phyloP scores from a whole-genome alignment of 305 asterid species.

The Plantago lanceolata region DNA sequence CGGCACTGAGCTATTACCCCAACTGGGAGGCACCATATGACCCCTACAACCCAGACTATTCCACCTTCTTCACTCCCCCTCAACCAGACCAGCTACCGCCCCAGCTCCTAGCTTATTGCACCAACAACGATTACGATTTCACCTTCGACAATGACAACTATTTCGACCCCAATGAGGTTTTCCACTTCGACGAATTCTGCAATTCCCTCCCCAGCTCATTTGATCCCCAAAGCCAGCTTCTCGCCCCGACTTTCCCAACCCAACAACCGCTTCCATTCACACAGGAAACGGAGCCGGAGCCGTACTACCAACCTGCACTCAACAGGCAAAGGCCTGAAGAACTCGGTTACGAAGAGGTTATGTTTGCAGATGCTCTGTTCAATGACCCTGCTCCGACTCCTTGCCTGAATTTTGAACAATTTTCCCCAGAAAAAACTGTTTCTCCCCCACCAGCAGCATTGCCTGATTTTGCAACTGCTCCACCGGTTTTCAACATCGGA shows the following conservation, averaged over 20 bases:
- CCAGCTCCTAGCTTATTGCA: slow-evolving; percentile 24
- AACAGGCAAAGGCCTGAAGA: slow-evolving; percentile 37
- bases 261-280: slow-evolving; percentile 15
- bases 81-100: slow-evolving; percentile 11
- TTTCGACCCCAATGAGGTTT: slow-evolving; percentile 25
- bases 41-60: neutral
- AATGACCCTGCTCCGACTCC: slow-evolving; percentile 6
- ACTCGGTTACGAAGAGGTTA: slow-evolving; percentile 18
- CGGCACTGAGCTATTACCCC: slow-evolving; percentile 43
- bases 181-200: slow-evolving; percentile 23
- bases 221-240: neutral
- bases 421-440: neutral
- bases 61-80: neutral
- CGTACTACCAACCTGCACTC: slow-evolving; percentile 4
- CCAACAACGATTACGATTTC: slow-evolving; percentile 3
- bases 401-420: neutral
- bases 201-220: slow-evolving; percentile 13
- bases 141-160: slow-evolving; percentile 9
- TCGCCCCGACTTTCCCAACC: neutral
- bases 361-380: slow-evolving; percentile 2
- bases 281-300: slow-evolving; percentile 27
- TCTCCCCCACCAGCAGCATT: neutral
- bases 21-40: slow-evolving; percentile 25
- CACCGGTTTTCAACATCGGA: slow-evolving; percentile 23
- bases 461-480: slow-evolving; percentile 13